Percentiles rank a stretch among this genome's conserved stretches.
These are phyloP conservation scores for Moniliella sp. DNA, from an alignment of 1,284 basidiomycete species.

Conservation along the genomic window DNA sequence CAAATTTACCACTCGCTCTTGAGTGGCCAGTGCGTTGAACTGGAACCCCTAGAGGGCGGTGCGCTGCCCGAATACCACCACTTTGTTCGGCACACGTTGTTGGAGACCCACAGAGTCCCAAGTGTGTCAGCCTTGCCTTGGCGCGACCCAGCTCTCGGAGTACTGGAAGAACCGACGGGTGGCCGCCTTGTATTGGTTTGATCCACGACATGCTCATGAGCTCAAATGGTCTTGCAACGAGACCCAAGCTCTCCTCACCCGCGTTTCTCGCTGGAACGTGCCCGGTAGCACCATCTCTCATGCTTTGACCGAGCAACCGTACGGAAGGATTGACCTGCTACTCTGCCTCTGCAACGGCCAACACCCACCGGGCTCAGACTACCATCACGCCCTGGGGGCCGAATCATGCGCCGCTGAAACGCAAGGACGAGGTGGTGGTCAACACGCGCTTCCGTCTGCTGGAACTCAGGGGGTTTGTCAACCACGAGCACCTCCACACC, in stretches of 20 bases:
- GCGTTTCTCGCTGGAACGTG: slow-evolving; percentile 80
- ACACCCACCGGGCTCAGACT: slow-evolving; percentile 13
- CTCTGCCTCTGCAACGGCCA: slow-evolving; percentile 61
- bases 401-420: slow-evolving; percentile 44
- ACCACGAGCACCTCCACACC: slow-evolving; percentile 62
- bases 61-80: slow-evolving; percentile 80
- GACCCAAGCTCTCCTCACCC: slow-evolving; percentile 65
- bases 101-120: slow-evolving; percentile 64
- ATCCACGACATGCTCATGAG: no score
- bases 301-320: slow-evolving; percentile 81
- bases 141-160: slow-evolving; percentile 2
- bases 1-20: slow-evolving; percentile 76
- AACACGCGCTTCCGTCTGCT: slow-evolving; percentile 97
- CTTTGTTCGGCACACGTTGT: slow-evolving; percentile 84
- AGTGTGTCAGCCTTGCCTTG: slow-evolving; percentile 53
- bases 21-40: slow-evolving; percentile 56
- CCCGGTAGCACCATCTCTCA: slow-evolving; percentile 67
- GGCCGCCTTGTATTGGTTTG: slow-evolving; percentile 21
- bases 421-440: slow-evolving; percentile 93
- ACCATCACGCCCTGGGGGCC: slow-evolving; percentile 13
- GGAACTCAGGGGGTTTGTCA: slow-evolving; percentile 82
- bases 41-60: slow-evolving; percentile 75
- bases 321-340: slow-evolving; percentile 89
- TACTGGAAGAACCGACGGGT: slow-evolving; percentile 22
- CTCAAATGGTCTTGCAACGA: no score